These are phyloP conservation scores for Dendrobium officinale DNA, from an alignment of 106 monocot genomes.

Conservation along the genomic window DNA sequence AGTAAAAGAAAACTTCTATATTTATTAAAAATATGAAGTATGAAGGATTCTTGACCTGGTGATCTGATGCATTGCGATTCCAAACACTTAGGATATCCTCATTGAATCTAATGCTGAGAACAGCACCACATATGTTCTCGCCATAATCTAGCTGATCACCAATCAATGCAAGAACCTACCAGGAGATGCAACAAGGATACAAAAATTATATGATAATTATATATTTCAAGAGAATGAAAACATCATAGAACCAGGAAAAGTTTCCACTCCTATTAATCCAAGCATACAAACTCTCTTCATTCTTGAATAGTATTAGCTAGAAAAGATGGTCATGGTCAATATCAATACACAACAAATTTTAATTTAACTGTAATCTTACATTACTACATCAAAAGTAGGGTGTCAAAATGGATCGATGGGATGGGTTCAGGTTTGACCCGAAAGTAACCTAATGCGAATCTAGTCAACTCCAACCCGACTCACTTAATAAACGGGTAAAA, in stretches of 20 bases:
- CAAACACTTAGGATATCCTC: conserved; percentile 95
- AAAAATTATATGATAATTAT: background rate
- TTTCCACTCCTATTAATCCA: background rate
- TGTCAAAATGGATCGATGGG: background rate
- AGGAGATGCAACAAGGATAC: background rate
- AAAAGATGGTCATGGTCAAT: background rate
- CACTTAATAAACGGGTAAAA: too few relatives aligned
- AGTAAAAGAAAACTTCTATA: background rate
- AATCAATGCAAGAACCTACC: conserved; percentile 74
- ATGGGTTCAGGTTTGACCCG: too few relatives aligned
- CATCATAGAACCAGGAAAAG: background rate
- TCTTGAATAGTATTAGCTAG: background rate
- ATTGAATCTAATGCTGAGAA: conserved; percentile 79
- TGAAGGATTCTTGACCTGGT: conserved; percentile 38
- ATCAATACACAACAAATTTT: background rate
- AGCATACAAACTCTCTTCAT: background rate
- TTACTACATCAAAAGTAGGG: background rate
- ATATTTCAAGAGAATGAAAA: background rate
- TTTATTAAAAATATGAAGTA: background rate
- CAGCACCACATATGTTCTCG: conserved; percentile 76
- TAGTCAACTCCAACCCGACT: too few relatives aligned
- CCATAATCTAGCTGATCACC: conserved; percentile 91
- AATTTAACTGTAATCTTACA: background rate
- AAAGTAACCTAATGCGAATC: too few relatives aligned
- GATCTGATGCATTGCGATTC: conserved; percentile 86